Percentiles rank a stretch among this genome's conserved stretches.
Conservation (phyloP, 2,329 filamentous ascomycete species). For the Aspergillus carbonarius region DNA sequence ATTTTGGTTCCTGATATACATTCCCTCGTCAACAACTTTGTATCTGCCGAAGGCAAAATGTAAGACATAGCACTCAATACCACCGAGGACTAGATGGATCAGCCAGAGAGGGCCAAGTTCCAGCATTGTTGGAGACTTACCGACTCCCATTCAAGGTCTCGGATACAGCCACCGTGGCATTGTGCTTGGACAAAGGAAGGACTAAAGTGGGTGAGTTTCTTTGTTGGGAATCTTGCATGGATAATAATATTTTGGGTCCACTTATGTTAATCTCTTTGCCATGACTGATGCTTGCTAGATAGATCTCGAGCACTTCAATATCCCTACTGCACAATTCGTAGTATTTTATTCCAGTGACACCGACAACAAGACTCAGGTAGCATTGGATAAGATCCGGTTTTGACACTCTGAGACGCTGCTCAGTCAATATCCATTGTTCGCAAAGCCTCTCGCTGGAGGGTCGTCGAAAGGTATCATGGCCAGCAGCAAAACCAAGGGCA, state of each 20-base stretch:
- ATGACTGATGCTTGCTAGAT: conserved; percentile 4
- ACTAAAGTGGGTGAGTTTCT: conserved; percentile 17
- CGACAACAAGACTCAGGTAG: neutral
- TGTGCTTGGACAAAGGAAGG: conserved; percentile 22
- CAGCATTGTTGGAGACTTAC: conserved; percentile 28
- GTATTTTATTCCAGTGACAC: conserved; percentile 1
- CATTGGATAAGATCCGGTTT: neutral
- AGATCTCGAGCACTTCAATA: conserved; percentile 15
- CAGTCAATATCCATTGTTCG: conserved; percentile 21
- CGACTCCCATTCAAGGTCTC: conserved; percentile 25
- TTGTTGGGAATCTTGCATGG: neutral
- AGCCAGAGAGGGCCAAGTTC: conserved; percentile 25
- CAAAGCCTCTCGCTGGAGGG: conserved; percentile 17
- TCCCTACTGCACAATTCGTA: conserved; percentile 18
- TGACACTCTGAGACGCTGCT: neutral
- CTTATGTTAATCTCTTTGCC: neutral
- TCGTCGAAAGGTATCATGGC: conserved; percentile 20
- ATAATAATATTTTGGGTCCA: no score
- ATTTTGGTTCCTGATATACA: conserved; percentile 16
- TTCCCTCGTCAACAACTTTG: conserved; percentile 15
- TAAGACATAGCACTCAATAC: conserved; percentile 31
- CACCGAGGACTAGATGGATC: conserved; percentile 21
- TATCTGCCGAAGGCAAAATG: conserved; percentile 12
- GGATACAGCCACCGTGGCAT: conserved; percentile 22
- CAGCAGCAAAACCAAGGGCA: conserved; percentile 14